Evolutionary conservation across 768 basidiomycete species (phyloP), one percentile per base, ranked within the genome.

Genomic region (Leccinum broughii): DNA sequence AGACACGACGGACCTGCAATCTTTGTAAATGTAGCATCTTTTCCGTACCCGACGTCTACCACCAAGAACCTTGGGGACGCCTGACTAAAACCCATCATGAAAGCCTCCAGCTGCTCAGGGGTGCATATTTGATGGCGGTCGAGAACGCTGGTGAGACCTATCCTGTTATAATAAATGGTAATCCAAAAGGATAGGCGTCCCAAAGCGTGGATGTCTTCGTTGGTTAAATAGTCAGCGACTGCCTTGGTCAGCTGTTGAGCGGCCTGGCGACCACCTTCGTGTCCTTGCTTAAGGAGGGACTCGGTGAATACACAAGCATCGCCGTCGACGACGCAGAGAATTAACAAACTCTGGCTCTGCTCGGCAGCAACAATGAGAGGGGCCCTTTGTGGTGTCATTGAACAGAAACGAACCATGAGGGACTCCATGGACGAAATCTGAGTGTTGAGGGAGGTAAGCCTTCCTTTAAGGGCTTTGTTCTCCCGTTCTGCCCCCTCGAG

Each of bases 1-100:
- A n/a, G n/a, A n/a, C n/a, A n/a, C n/a, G n/a, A n/a, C n/a, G n/a
- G 2, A 89, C 91, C 91, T 79, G 83, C 84, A 59, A 93, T 85
- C 73, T 92, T 93, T 24, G 78, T 75, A 68, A 86, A 86, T 6
- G 81, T 77, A 30, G 80, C 79, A 50, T 89, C 88, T 62, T 82
- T 85, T 57, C 80, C 80, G 56, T 79, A 78, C 26, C 89, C 89
- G 51, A 86, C 86, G 70, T 92, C 91, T 55, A 90, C 81, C 62
- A 86, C 71, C 35, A 79, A 76, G 73, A 92, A 92, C 48, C 89
- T 82, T 14, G 88, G 85, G 26, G 88, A 89, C 7, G 87, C 80
- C 68, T 89, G 85, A 60, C 85, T 88, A 64, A 93, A 90, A 46
- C 90, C 87, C 66, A 80, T 75, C 59, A 85, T 75, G 73, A 92